Base-by-base conservation (phyloP, 495 filamentous ascomycete species). In the Penicillium riverlandense region DNA sequence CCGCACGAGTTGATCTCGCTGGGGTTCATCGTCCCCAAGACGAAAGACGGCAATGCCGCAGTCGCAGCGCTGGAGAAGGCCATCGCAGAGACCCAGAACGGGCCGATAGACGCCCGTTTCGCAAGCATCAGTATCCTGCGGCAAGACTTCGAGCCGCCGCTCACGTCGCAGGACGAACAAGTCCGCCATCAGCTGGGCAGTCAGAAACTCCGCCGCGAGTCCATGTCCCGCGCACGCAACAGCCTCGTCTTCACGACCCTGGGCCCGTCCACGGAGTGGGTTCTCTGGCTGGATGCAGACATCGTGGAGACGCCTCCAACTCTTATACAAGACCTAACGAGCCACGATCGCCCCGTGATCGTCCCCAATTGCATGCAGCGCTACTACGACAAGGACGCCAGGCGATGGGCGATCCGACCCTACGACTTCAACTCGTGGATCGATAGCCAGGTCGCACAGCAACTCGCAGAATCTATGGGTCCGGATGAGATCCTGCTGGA, bases 381-480 rank as follows among this genome's bases (percentile, higher is more conserved):
- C 22, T 97, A 80, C 66, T 84, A 72, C 49, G 85, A 98, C 56
- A 52, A 70, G 10, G 81, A 88, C 7, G 80, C 74, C 10, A 81
- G 82, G 52, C 71, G 75, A 44, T 75, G 76, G 62, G 82, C 82
- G 43, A 77, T 86, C 46, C 80, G 92, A 7, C 84, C 90, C 0
- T 98, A 98, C 62, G 92, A 98, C 63, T 98, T 85, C 75, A 98
- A 98, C 62, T 90, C 84, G 45, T 98, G 94, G 92, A 78, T 88
- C 48, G 92, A 98, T 57, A 90, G 85, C 53, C 70, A 79, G 7
- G 79, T 72, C 4, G 94, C 92, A 8, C 77, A 82, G 54, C 70
- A 80, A 6, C 66, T 98, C 41, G 92, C 78, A 2, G 67, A 74
- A 6, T 77, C 77, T 46, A 95, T 98, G 90, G 86, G 75, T 0